Conservation (phyloP, 805 yeast species). For the Wickerhamomyces tratensis region DNA sequence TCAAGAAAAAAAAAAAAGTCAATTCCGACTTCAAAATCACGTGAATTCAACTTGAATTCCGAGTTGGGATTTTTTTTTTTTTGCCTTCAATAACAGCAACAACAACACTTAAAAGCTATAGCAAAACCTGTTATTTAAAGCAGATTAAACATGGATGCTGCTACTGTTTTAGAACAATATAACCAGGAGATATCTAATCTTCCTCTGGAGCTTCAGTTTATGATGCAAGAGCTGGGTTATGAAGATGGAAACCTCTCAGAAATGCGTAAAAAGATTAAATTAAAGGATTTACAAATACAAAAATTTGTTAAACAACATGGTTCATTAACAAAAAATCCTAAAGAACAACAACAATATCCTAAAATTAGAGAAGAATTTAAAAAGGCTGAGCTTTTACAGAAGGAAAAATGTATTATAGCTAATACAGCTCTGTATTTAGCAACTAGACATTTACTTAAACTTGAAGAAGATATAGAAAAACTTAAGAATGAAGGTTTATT, state of each 20-base stretch:
- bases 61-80: too few relatives aligned
- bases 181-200: constrained; percentile 69
- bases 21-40: too few relatives aligned
- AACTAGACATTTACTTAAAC: constrained; percentile 59
- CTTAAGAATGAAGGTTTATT: constrained; percentile 76
- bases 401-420: constrained; percentile 69
- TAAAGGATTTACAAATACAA: constrained; percentile 71
- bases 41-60: too few relatives aligned
- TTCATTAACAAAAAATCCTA: constrained; percentile 69
- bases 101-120: too few relatives aligned
- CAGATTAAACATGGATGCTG: constrained; percentile 63
- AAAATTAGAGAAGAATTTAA: constrained; percentile 64
- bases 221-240: constrained; percentile 67
- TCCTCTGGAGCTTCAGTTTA: constrained; percentile 77
- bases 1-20: too few relatives aligned
- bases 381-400: constrained; percentile 51
- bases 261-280: constrained; percentile 52
- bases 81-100: too few relatives aligned
- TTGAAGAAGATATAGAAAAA: constrained; percentile 68
- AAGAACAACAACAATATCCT: constrained; percentile 57
- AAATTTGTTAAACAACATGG: constrained; percentile 80
- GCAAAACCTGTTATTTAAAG: too few relatives aligned
- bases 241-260: constrained; percentile 63
- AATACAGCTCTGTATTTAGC: constrained; percentile 76
- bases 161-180: constrained; percentile 69